Conservation (phyloP, 2,329 filamentous ascomycete species). For the Fusarium chlamydosporum region DNA sequence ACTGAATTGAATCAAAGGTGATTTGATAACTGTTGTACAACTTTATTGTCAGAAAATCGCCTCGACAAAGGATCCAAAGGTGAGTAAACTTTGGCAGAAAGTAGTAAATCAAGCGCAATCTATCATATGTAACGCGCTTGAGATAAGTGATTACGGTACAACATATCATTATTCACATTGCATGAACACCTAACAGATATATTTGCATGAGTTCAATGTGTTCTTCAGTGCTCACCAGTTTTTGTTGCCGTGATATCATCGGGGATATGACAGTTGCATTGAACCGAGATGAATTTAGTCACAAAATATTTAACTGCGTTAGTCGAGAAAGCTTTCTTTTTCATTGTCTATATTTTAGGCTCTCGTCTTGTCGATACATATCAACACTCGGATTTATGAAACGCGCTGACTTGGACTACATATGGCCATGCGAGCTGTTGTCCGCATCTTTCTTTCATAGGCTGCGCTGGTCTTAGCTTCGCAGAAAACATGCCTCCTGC, state of each 20-base stretch:
- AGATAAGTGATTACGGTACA: neutral
- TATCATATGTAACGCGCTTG: neutral
- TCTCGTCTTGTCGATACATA: no score
- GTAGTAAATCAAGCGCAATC: neutral
- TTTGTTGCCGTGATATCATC: no score
- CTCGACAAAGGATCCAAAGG: neutral
- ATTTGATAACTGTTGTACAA: neutral
- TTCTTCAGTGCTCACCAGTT: no score
- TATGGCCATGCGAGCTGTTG: no score
- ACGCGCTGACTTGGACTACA: no score
- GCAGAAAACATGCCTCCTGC: neutral
- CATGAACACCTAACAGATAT: no score
- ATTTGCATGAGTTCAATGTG: no score
- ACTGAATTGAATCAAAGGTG: neutral
- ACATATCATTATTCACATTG: neutral
- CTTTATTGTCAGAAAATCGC: neutral
- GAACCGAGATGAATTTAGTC: no score
- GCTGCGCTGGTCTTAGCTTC: constrained; percentile 3
- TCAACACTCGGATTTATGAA: no score
- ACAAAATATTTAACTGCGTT: no score
- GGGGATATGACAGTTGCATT: no score
- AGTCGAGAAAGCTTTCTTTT: neutral
- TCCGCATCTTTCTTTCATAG: no score
- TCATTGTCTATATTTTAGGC: neutral
- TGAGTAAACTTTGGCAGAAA: neutral